Base-by-base conservation (phyloP, 805 yeast species). In the Nematodospora valgi region DNA sequence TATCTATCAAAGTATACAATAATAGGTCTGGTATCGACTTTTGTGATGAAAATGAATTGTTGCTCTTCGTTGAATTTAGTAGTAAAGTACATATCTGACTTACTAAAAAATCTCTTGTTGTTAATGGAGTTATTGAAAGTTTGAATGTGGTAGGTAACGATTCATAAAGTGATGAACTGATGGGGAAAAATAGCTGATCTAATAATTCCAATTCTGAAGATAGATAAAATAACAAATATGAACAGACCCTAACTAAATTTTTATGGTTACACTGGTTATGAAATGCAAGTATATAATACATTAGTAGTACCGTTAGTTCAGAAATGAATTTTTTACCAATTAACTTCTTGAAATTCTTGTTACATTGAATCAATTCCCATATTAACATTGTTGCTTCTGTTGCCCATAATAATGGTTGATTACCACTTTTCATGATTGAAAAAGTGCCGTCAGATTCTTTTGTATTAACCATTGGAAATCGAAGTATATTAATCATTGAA, bases 331-430 rank as follows among this genome's bases (percentile, higher is more conserved):
- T 64, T 10, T 68, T 65, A 1, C 47, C 54, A 2, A 58, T 44
- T 17, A 51, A 18, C 2, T 70, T 56, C 39, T 70, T 69, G 48
- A 82, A 80, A 32, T 57, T 58, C 39, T 66, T 67, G 58, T 91
- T 91, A 46, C 87, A 80, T 51, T 86, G 91, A 22, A 76, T 59
- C 27, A 87, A 59, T 48, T 85, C 95, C 85, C 95, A 86, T 11
- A 84, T 45, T 6, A 89, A 52, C 52, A 82, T 69, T 5, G 77
- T 56, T n/a, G 74, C 51, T 49, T 82, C 89, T 3, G 68, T 59
- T 2, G 78, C 54, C 81, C 88, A 68, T 8, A 18, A 8, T 13
- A 69, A 48, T 30, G 60, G 52, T 41, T 44, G 37, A 42, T 30
- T 33, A 47, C 39, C 24, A 21, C 10, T 29, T 22, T 30, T 23